Evolutionary conservation across 2,329 filamentous ascomycete species (phyloP).

Genomic region (Chaetomiaceae sp.): DNA sequence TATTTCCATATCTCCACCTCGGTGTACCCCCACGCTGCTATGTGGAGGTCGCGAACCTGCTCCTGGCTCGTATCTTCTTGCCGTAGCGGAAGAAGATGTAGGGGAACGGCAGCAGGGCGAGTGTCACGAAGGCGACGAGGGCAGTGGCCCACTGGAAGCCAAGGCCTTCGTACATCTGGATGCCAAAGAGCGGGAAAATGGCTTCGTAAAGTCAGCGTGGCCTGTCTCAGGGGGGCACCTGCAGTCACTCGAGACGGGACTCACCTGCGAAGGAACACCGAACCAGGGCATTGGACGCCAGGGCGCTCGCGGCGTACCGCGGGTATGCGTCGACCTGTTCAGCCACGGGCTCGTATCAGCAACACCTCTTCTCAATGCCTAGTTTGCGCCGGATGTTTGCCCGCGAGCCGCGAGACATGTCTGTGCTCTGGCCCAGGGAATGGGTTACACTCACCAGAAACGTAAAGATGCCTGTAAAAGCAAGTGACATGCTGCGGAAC

Average conservation of each 20-base stretch:
- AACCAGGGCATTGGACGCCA: constrained; percentile 80
- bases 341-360: constrained; percentile 25
- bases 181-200: constrained; percentile 70
- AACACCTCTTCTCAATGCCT: constrained; percentile 23
- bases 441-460: constrained; percentile 61
- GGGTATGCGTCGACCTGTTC: constrained; percentile 69
- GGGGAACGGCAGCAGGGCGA: constrained; percentile 61
- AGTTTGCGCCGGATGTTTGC: constrained; percentile 11
- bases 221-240: not conserved
- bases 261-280: constrained; percentile 69
- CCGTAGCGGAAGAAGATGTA: constrained; percentile 60
- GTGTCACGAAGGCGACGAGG: constrained; percentile 56
- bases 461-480: constrained; percentile 82
- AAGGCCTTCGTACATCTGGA: constrained; percentile 65
- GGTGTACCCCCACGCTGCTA: constrained; percentile 14
- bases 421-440: constrained; percentile 14
- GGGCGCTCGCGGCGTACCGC: constrained; percentile 67
- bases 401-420: constrained; percentile 10
- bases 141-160: constrained; percentile 67
- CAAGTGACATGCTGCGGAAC: constrained; percentile 61
- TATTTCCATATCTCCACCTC: constrained; percentile 4
- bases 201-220: constrained; percentile 40
- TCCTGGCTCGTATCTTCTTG: constrained; percentile 51
- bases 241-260: no score
- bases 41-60: constrained; percentile 45